Base-by-base conservation (phyloP, 2,329 filamentous ascomycete species). In the Aureobasidium sp. region DNA sequence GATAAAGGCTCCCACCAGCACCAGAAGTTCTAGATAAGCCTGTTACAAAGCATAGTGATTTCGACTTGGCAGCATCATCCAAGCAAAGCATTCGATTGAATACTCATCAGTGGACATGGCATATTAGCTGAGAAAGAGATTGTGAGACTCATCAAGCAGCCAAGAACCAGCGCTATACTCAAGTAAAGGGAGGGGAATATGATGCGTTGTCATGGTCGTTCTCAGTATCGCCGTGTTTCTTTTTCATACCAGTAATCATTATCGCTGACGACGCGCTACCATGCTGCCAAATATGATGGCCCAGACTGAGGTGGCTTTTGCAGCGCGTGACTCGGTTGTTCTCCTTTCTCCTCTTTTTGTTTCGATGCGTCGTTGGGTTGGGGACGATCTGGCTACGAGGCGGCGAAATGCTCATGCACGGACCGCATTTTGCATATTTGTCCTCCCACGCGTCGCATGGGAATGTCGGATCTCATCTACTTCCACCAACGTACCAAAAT, bases 261-360 rank as follows among this genome's bases (percentile, higher is more conserved):
- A 35, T 40, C 35, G 17, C 52, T 47, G 39, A 52, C 30, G 42
- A 37, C 32, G 44, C 44, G 44, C 32, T 45, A 19, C 32, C 29
- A 25, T 51, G 48, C 27, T 51, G 35, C 37, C 48, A 70, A 91
- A 72, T 40, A 90, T 74, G 55, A 90, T 75, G 56, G 80, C 79
- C 12, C 72, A 70, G 11, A 75, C 76, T 3, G 77, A 79, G 2
- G 79, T 76, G 12, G 77, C 71, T 21, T 71, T 37, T 51, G 48
- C 29, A 37, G 54, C 37, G 48, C 48, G 48, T 40, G 48, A 32
- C 35, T 51, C 48, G 37, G 41, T 51, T 38, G 24, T 32, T 38
- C 35, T 38, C 27, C 34, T 45, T 51, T 37, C 34, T 49, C 34
- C 34, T 49, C 30, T 39, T 49, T 49, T 37, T 48, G 29, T 25